A percentile compares a stretch with the other conserved stretches of the same genome.
Conservation (phyloP, 1,139 yeast species). For the Pneumocystis carinii region DNA sequence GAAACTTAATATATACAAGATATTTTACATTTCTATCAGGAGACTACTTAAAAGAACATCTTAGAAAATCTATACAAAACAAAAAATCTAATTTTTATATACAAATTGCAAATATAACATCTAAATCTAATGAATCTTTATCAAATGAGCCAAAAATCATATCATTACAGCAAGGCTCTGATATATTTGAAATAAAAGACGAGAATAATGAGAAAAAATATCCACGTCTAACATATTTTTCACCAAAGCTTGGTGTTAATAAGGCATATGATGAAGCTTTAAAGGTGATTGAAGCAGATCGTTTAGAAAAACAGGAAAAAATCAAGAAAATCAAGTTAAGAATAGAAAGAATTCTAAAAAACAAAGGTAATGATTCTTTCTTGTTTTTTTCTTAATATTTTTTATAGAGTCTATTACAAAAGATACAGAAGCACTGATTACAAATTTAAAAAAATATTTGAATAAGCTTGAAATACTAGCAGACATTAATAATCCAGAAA, state of each 20-base stretch:
- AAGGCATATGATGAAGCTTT: conserved; percentile 15
- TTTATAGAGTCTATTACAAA: neutral
- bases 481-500: conserved; percentile 16
- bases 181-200: neutral
- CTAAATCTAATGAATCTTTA: neutral
- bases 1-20: neutral
- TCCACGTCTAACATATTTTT: conserved; percentile 7
- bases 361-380: neutral
- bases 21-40: neutral
- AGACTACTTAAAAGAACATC: neutral
- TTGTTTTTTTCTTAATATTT: neutral
- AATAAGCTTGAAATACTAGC: conserved; percentile 12
- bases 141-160: neutral
- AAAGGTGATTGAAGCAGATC: conserved; percentile 10
- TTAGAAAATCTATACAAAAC: neutral
- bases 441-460: conserved; percentile 6
- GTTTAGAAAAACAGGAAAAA: conserved; percentile 10
- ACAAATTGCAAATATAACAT: neutral
- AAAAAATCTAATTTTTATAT: neutral
- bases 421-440: conserved; percentile 6
- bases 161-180: neutral
- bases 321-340: conserved; percentile 6
- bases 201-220: neutral
- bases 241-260: conserved; percentile 13
- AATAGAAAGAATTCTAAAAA: conserved; percentile 3